Evolutionary conservation across 495 filamentous ascomycete genomes (phyloP).

Genomic region (Tuber magnatum): DNA sequence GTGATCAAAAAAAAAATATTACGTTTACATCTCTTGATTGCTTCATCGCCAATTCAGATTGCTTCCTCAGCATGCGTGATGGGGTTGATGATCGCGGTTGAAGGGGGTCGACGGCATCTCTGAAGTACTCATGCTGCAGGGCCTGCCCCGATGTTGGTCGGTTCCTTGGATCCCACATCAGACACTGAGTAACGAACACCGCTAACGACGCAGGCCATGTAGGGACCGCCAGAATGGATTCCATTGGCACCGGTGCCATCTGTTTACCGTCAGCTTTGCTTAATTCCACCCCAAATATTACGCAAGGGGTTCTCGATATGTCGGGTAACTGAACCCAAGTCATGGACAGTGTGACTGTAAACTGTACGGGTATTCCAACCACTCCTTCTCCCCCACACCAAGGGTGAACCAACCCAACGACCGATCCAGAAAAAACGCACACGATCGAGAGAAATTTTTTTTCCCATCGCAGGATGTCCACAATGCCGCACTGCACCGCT

Average conservation of each 20-base stretch:
- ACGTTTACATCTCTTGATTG: conserved; percentile 63
- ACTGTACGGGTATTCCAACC: no score
- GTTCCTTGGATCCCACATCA: conserved; percentile 98
- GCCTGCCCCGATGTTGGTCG: conserved; percentile 93
- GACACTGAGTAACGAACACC: conserved; percentile 94
- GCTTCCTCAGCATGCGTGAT: conserved; percentile 76
- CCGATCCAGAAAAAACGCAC: background rate
- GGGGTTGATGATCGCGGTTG: conserved; percentile 78
- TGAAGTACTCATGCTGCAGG: conserved; percentile 87
- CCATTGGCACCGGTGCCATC: conserved; percentile 98
- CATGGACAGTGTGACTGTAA: no score
- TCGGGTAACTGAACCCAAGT: background rate
- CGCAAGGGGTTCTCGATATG: conserved; percentile 19
- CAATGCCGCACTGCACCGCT: background rate
- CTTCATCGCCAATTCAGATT: conserved; percentile 68
- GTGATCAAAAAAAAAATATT: conserved; percentile 1
- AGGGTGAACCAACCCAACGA: no score
- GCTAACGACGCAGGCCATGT: conserved; percentile 85
- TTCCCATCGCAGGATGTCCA: background rate
- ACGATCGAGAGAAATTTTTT: conserved; percentile 2
- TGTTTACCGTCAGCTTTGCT: conserved; percentile 42
- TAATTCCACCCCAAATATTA: conserved; percentile 14
- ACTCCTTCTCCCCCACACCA: background rate
- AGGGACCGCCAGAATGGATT: conserved; percentile 78
- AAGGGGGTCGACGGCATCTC: conserved; percentile 88